phyloP scores from a whole-genome alignment of 1,139 yeast species.

The Suhomyces terraborum region DNA sequence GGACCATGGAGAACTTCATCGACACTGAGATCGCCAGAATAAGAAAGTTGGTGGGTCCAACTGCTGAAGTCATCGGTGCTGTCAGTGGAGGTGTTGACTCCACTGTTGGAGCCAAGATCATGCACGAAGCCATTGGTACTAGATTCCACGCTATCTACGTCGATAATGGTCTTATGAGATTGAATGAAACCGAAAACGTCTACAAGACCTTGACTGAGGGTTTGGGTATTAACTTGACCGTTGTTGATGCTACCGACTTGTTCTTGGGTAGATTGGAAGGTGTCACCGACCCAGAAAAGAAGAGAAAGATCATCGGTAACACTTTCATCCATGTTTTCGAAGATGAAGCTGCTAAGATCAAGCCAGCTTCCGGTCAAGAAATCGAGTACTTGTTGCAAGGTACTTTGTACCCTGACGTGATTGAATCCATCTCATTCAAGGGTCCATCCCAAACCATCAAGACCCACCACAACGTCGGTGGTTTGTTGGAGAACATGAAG shows the following conservation, averaged over 20 bases:
- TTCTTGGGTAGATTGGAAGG: constrained; percentile 86
- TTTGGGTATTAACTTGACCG: constrained; percentile 90
- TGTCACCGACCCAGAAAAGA: constrained; percentile 97
- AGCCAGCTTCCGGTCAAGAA: constrained; percentile 86
- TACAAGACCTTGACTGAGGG: constrained; percentile 89
- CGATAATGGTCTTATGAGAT: constrained; percentile 96
- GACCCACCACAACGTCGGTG: constrained; percentile 99
- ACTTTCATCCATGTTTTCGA: constrained; percentile 96
- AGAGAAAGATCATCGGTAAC: constrained; percentile 98
- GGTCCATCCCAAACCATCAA: constrained; percentile 99
- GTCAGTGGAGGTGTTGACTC: constrained; percentile 99
- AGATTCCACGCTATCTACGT: constrained; percentile 98
- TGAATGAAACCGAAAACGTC: constrained; percentile 86
- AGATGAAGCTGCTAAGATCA: constrained; percentile 90
- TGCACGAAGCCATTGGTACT: constrained; percentile 98
- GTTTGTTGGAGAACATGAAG: constrained; percentile 95
- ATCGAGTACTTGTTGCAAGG: constrained; percentile 95
- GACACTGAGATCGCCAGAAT: constrained; percentile 95
- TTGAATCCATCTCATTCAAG: constrained; percentile 97
- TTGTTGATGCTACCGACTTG: constrained; percentile 90
- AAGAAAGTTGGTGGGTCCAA: constrained; percentile 88
- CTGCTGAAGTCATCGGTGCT: constrained; percentile 99
- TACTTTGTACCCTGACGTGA: constrained; percentile 96
- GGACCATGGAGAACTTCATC: constrained; percentile 98
- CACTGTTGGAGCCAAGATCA: constrained; percentile 96